Conservation (phyloP, 2,329 filamentous ascomycete species). For the Cytospora paraplurivora region DNA sequence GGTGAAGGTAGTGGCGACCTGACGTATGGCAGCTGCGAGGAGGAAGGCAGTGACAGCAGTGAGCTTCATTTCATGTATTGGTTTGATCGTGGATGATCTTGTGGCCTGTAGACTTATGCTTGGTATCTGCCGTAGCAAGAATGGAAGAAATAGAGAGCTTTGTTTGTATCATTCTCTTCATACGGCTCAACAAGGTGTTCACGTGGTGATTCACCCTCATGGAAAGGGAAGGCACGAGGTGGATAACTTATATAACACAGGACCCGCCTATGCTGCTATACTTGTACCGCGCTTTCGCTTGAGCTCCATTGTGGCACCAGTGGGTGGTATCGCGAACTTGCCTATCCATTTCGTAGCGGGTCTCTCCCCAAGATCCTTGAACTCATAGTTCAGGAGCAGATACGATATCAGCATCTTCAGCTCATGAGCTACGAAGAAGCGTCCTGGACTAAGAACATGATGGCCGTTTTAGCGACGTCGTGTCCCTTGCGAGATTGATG, state of each 20-base stretch:
- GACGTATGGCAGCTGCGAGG: background rate
- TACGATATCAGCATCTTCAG: slow-evolving; percentile 57
- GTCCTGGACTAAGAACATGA: slow-evolving; percentile 45
- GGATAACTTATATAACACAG: background rate
- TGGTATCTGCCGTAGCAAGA: background rate
- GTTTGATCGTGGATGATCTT: background rate
- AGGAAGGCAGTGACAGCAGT: background rate
- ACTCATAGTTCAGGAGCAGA: slow-evolving; percentile 55
- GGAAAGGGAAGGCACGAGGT: too few species aligned
- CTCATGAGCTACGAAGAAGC: slow-evolving; percentile 59
- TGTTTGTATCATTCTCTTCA: background rate
- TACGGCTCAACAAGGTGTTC: background rate
- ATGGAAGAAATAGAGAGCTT: background rate
- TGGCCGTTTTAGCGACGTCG: background rate
- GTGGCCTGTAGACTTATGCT: background rate
- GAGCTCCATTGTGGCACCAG: slow-evolving; percentile 39
- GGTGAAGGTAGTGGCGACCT: slow-evolving; percentile 1
- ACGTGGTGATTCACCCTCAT: background rate
- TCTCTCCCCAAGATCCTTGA: slow-evolving; percentile 44
- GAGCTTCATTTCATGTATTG: background rate
- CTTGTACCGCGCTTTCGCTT: slow-evolving; percentile 27
- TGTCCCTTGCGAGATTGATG: background rate
- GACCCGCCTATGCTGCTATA: slow-evolving; percentile 2
- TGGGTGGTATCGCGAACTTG: slow-evolving; percentile 44
- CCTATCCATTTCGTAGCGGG: slow-evolving; percentile 49